Conservation (phyloP, 345 rosid species). For the Litchi chinensis region DNA sequence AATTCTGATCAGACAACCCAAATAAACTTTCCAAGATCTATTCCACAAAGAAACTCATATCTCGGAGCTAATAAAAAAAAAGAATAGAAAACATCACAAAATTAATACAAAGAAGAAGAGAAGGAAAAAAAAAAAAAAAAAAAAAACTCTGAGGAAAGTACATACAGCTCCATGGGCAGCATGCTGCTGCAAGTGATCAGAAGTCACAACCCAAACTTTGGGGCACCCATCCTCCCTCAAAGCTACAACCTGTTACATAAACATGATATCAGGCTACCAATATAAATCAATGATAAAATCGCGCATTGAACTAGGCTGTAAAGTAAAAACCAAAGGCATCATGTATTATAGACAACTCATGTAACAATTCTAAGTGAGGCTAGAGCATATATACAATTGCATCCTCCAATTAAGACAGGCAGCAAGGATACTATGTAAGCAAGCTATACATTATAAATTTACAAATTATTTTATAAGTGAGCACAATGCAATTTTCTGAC, state of each 20-base stretch:
- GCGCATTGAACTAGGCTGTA: constrained; percentile 3
- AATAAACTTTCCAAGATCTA: not conserved
- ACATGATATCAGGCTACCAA: constrained; percentile 16
- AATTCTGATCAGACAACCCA: not conserved
- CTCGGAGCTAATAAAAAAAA: constrained; percentile 3
- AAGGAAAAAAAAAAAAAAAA: too few species aligned
- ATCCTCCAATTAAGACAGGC: too few species aligned
- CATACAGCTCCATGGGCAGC: constrained; percentile 95
- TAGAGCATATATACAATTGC: not conserved
- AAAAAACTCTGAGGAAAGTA: constrained; percentile 4
- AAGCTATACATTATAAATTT: too few species aligned
- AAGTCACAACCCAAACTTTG: constrained; percentile 93
- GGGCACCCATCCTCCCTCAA: constrained; percentile 92
- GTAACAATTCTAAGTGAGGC: not conserved
- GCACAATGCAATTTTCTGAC: not conserved
- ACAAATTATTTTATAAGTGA: too few species aligned
- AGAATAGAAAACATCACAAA: not conserved
- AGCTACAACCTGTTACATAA: constrained; percentile 66
- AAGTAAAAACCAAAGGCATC: not conserved
- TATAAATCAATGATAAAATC: constrained; percentile 18
- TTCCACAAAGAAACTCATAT: not conserved
- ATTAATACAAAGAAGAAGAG: not conserved
- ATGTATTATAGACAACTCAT: not conserved
- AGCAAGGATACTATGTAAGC: too few species aligned
- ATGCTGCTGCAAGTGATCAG: constrained; percentile 78